phyloP scores from a whole-genome alignment of 2,329 filamentous ascomycete genomes.

The Trichoderma brevicompactum region DNA sequence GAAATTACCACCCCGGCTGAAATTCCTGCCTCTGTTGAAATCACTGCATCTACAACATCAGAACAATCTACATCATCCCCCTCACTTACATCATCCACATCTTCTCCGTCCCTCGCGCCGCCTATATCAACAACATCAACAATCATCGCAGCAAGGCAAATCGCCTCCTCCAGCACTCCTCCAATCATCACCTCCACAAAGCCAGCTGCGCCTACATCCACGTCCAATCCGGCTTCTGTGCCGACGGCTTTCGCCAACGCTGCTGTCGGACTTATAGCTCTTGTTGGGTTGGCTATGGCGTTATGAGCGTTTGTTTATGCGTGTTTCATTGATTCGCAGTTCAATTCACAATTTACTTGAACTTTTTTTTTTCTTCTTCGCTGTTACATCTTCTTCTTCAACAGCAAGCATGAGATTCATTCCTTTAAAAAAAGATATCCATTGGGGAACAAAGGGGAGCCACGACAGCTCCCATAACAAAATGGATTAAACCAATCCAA shows the following conservation, averaged over 20 bases:
- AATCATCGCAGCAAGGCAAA: neutral
- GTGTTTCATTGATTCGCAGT: no score
- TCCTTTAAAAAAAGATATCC: neutral
- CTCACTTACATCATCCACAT: neutral
- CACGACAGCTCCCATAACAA: neutral
- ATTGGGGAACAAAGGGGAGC: neutral
- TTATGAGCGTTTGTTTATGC: constrained; percentile 23
- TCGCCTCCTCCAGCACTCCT: neutral
- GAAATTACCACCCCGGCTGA: neutral
- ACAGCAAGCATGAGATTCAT: no score
- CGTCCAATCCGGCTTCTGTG: constrained; percentile 34
- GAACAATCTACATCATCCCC: neutral
- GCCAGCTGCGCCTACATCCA: neutral
- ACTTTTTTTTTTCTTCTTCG: neutral
- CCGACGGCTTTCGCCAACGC: constrained; percentile 33
- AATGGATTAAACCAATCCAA: neutral
- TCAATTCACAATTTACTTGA: no score
- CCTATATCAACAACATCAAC: neutral
- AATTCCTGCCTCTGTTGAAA: neutral
- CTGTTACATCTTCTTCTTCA: neutral
- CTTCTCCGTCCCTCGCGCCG: neutral
- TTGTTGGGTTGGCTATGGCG: constrained; percentile 33
- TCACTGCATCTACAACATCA: no score
- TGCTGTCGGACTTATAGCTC: constrained; percentile 33
- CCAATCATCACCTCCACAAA: constrained; percentile 4